Evolutionary conservation across 805 yeast species (phyloP).

Genomic region (Blastobotrys parvus): DNA sequence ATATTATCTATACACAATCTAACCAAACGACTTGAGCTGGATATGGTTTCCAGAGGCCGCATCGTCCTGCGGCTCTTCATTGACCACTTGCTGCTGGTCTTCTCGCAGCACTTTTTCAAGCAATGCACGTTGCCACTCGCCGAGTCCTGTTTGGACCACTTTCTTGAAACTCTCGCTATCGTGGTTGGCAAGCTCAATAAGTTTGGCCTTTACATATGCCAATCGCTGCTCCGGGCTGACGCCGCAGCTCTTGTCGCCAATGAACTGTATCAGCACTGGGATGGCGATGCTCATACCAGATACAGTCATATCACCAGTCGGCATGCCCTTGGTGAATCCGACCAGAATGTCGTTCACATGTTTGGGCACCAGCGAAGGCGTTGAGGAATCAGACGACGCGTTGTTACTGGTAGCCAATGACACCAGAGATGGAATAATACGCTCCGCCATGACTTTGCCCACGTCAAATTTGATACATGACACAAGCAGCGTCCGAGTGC

Average conservation of each 20-base stretch:
- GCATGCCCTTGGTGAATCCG: slow-evolving; percentile 34
- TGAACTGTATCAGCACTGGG: slow-evolving; percentile 33
- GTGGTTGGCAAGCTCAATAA: slow-evolving; percentile 25
- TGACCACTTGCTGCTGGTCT: slow-evolving; percentile 5
- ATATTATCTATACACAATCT: not conserved
- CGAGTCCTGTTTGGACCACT: slow-evolving; percentile 37
- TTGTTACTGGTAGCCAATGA: slow-evolving; percentile 23
- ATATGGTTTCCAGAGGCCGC: slow-evolving; percentile 32
- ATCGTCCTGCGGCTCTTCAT: slow-evolving; percentile 6
- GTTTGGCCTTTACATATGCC: slow-evolving; percentile 17
- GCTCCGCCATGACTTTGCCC: slow-evolving; percentile 34
- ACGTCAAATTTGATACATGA: slow-evolving; percentile 27
- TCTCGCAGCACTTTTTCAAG: slow-evolving; percentile 15
- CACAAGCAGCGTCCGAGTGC: slow-evolving; percentile 49
- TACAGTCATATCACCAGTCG: slow-evolving; percentile 23
- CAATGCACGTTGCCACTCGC: slow-evolving; percentile 24
- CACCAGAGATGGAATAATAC: slow-evolving; percentile 40
- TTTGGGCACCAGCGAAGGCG: slow-evolving; percentile 10
- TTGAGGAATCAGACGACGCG: slow-evolving; percentile 7
- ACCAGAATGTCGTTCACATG: slow-evolving; percentile 43
- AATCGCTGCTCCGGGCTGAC: slow-evolving; percentile 13
- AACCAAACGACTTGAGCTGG: slow-evolving; percentile 41
- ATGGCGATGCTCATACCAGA: slow-evolving; percentile 27
- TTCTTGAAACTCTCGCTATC: slow-evolving; percentile 28
- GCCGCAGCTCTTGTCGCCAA: slow-evolving; percentile 18